Conservation (phyloP, 2,329 filamentous ascomycete genomes). For the Ascosphaera apis region DNA sequence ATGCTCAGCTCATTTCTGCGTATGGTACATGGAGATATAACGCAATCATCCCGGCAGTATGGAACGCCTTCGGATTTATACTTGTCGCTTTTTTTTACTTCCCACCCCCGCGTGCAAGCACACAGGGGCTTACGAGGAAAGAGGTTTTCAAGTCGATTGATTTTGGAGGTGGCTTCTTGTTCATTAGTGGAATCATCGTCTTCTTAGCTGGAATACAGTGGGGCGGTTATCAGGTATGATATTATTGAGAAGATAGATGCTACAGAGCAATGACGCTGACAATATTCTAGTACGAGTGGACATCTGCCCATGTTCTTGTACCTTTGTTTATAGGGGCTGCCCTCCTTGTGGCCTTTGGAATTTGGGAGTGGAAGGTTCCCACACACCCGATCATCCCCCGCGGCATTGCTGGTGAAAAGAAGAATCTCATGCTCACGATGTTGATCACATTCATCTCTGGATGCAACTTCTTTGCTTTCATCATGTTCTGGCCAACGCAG, state of each 20-base stretch:
- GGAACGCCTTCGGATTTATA: slow-evolving; percentile 20
- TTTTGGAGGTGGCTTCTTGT: slow-evolving; percentile 26
- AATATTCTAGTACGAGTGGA: slow-evolving; percentile 19
- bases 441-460: slow-evolving; percentile 37
- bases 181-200: slow-evolving; percentile 24
- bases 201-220: slow-evolving; percentile 28
- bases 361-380: slow-evolving; percentile 25
- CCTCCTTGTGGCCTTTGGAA: slow-evolving; percentile 20
- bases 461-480: slow-evolving; percentile 32
- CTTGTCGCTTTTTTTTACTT: slow-evolving; percentile 22
- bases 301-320: slow-evolving; percentile 21
- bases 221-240: slow-evolving; percentile 24
- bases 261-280: slow-evolving; percentile 1
- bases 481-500: slow-evolving; percentile 40
- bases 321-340: slow-evolving; percentile 23
- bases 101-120: slow-evolving; percentile 22
- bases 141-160: slow-evolving; percentile 26
- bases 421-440: slow-evolving; percentile 29
- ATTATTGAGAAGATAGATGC: too few species aligned
- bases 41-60: slow-evolving; percentile 19
- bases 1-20: slow-evolving; percentile 32
- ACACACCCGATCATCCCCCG: slow-evolving; percentile 24
- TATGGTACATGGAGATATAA: slow-evolving; percentile 23
- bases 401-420: slow-evolving; percentile 23
- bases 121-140: slow-evolving; percentile 13